Evolutionary conservation across 2,329 filamentous ascomycete genomes (phyloP), one percentile per base, ranked within the genome.

Genomic region (Claviceps sp.): DNA sequence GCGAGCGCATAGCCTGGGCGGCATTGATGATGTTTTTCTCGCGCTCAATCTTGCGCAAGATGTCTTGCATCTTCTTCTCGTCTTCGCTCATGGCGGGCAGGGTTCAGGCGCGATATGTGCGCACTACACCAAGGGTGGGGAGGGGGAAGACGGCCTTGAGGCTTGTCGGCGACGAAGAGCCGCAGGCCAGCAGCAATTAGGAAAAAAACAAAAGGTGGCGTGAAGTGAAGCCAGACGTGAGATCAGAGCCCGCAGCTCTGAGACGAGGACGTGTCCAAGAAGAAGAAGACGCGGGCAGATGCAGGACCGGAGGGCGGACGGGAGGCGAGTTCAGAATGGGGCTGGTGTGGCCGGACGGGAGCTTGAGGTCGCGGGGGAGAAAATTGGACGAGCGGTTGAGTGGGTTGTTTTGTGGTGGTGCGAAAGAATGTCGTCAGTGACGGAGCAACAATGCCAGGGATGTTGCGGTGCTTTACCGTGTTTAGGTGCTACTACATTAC

Each of bases 11-110:
- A 62, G 87, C 82, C 71, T 88, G 93, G 60, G 91, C 91, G 63
- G 89, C 91, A 69, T 87, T 87, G 76, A 98, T 93, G 65, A 97
- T 83, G 63, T 85, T 87, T 77, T 90, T 91, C 72, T 98, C 93
- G 68, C 91, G 84, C 76, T 96, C 89, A 70, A 98, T 97, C 85
- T 98, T 97, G 75, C 84, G 86, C 73, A 86, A 82, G 72, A 98
- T 89, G 69, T 89, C 86, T 71, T 82, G 82, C 70, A 82, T 75
- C 60, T 77, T 74, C 62, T 77, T 74, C 62, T 82, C 77, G 57
- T 82, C 78, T 65, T 82, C 78, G 66, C 76, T 79, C 76, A 82
- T 83, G 67, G 66, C 72, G 70, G 69, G 67, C 64, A 65, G 59
- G 61, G 59, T 62, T 53, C 13, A 5, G 61, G 65, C 66, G 65